Percentiles rank a stretch among this genome's conserved stretches.
phyloP scores from a whole-genome alignment of 148 eudicot species.

The Dysphania ambrosioides region DNA sequence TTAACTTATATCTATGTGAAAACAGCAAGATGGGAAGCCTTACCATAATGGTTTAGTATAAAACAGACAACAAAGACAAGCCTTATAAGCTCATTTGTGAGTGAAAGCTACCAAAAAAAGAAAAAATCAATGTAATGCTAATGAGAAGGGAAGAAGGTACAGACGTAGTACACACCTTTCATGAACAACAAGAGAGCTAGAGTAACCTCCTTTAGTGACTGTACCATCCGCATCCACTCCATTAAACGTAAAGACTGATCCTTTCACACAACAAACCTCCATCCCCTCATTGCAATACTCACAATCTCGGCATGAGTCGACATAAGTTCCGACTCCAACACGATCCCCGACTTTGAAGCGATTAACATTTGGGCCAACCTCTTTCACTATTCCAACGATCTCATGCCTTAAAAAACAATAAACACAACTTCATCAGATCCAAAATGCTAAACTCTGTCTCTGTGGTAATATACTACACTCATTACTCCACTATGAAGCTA shows the following conservation, averaged over 20 bases:
- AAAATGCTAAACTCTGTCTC: background rate
- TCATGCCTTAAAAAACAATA: conserved; percentile 52
- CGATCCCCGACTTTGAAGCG: conserved; percentile 71
- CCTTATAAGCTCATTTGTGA: too few relatives aligned
- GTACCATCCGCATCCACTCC: conserved; percentile 62
- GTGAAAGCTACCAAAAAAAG: too few relatives aligned
- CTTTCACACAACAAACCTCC: conserved; percentile 62
- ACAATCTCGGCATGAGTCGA: conserved; percentile 78
- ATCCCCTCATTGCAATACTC: conserved; percentile 56
- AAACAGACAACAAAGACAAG: too few relatives aligned
- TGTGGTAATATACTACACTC: background rate
- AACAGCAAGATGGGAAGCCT: background rate
- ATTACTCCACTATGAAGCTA: background rate
- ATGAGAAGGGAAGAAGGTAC: background rate
- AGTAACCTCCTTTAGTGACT: conserved; percentile 76
- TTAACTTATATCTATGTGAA: background rate
- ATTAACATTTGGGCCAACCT: conserved; percentile 57
- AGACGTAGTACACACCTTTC: conserved; percentile 39
- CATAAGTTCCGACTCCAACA: conserved; percentile 84
- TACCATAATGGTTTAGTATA: background rate
- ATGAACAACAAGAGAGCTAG: conserved; percentile 61
- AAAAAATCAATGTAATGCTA: background rate
- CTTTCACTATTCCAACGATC: conserved; percentile 76
- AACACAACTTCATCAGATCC: conserved; percentile 5
- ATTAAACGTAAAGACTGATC: conserved; percentile 55